Conservation (phyloP, 208 protist species). For the Tritrichomonas foetus region DNA sequence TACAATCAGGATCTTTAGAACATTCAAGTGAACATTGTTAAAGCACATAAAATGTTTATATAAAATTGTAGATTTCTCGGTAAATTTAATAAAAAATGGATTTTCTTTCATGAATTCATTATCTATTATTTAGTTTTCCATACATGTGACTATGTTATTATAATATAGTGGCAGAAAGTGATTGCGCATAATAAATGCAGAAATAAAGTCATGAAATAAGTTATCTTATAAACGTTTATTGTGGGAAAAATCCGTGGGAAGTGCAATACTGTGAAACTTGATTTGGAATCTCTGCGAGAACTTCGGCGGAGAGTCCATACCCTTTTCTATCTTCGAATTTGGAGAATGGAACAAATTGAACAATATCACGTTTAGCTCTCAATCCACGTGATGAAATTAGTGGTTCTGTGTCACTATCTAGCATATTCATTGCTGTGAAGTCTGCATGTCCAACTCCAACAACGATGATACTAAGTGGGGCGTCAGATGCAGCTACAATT, state of each 20-base stretch:
- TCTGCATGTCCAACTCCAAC: constrained; percentile 73
- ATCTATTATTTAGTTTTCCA: too few relatives aligned
- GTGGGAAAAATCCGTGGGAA: background rate
- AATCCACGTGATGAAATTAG: constrained; percentile 18
- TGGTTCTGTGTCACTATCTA: constrained; percentile 71
- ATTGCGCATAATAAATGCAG: too few relatives aligned
- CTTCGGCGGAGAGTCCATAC: background rate
- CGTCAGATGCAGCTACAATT: constrained; percentile 64
- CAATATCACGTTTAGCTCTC: background rate
- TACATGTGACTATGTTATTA: too few relatives aligned
- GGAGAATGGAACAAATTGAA: constrained; percentile 31
- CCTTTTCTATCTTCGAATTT: background rate
- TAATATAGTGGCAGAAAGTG: too few relatives aligned
- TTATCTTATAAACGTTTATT: too few relatives aligned
- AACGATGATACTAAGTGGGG: constrained; percentile 77
- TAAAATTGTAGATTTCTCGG: too few relatives aligned
- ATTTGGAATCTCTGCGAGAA: background rate
- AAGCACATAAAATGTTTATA: too few relatives aligned
- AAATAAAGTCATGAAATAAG: too few relatives aligned
- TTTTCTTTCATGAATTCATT: too few relatives aligned
- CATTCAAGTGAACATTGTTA: too few relatives aligned
- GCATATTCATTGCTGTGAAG: constrained; percentile 75
- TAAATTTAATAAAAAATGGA: too few relatives aligned
- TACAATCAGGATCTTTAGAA: too few relatives aligned
- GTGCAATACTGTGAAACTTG: background rate